phyloP scores from a whole-genome alignment of 225 moss, liverwort and hornwort genomes.

The Physcomitrium patens region DNA sequence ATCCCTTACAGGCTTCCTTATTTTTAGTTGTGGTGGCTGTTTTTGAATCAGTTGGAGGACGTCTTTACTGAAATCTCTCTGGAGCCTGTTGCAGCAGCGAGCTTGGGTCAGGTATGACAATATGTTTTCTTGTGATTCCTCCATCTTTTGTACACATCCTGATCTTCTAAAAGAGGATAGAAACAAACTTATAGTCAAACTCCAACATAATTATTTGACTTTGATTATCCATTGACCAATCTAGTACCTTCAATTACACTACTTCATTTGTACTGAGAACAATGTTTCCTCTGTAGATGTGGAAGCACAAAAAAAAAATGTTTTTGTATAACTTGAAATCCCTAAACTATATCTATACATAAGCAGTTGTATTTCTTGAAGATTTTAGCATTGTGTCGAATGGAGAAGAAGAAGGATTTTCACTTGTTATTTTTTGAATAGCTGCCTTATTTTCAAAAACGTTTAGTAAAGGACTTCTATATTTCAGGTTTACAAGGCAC shows the following conservation, averaged over 20 bases:
- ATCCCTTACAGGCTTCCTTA: not conserved
- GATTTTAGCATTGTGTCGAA: not conserved
- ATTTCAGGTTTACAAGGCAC: conserved; percentile 68
- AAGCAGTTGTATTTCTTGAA: not conserved
- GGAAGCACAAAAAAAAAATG: not conserved
- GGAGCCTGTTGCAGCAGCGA: conserved; percentile 72
- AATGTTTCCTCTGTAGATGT: not conserved
- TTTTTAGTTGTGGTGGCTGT: conserved; percentile 16
- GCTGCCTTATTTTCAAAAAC: not conserved
- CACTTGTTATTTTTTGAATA: not conserved
- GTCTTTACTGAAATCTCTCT: conserved; percentile 64
- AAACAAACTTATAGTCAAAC: not conserved
- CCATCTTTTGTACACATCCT: conserved; percentile 22
- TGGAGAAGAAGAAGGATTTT: not conserved
- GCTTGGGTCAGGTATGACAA: conserved; percentile 71
- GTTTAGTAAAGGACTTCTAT: conserved; percentile 17
- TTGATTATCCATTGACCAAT: conserved; percentile 1
- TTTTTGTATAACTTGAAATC: not conserved
- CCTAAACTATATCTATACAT: not conserved
- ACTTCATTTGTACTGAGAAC: not conserved
- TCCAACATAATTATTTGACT: not conserved
- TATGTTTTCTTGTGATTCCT: conserved; percentile 16
- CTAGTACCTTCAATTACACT: not conserved
- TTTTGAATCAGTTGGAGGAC: conserved; percentile 60
- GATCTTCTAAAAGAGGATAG: conserved; percentile 22